Conservation (phyloP, 805 yeast species). For the Lipomyces sp. region DNA sequence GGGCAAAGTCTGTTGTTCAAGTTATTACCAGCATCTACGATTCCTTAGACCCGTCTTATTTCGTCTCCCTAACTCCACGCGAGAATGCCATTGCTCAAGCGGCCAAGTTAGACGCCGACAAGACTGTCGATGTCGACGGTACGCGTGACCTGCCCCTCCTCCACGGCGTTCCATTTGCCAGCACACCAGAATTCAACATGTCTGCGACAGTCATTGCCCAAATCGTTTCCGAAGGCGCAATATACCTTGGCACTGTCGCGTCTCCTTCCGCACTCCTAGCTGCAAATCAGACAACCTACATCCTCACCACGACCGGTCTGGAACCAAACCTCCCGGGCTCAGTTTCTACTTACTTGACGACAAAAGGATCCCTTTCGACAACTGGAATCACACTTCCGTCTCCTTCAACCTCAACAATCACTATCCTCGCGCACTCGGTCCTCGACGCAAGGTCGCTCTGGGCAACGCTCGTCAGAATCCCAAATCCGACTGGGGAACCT, state of each 20-base stretch:
- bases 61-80: conserved; percentile 1
- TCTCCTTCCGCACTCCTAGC: conserved; percentile 14
- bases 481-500: conserved; percentile 6
- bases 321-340: conserved; percentile 13
- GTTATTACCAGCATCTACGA: conserved; percentile 11
- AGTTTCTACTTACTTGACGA: conserved; percentile 22
- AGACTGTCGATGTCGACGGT: conserved; percentile 26
- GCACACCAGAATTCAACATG: conserved; percentile 26
- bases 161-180: conserved; percentile 35
- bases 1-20: neutral
- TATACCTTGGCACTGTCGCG: conserved; percentile 22
- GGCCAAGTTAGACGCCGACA: conserved; percentile 17
- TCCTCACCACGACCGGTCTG: conserved; percentile 17
- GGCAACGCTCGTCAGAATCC: conserved; percentile 32
- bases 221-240: conserved; percentile 27
- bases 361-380: conserved; percentile 32
- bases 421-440: conserved; percentile 29
- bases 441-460: conserved; percentile 38
- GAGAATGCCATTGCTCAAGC: conserved; percentile 15
- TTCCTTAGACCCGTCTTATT: conserved; percentile 4
- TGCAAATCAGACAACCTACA: conserved; percentile 18
- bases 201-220: conserved; percentile 28
- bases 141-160: conserved; percentile 27
- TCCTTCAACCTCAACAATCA: conserved; percentile 34
- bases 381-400: conserved; percentile 30